Base-by-base conservation (phyloP, 2,329 filamentous ascomycete species). In the Ciborinia camelliae region DNA sequence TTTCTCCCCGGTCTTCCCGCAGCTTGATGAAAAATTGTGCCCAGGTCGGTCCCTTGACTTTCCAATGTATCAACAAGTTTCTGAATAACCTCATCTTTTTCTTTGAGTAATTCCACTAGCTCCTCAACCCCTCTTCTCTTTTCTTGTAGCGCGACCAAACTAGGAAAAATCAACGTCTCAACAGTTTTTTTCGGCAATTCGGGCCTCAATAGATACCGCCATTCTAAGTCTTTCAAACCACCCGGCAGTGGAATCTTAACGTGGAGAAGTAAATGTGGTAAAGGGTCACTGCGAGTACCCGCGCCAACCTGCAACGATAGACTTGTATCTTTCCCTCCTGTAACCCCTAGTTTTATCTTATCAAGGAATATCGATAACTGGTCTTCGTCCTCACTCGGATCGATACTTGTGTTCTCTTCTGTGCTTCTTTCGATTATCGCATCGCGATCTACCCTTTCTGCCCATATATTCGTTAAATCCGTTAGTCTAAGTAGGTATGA, bases 381-480 rank as follows among this genome's bases (percentile, higher is more conserved):
- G 59, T 86, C 83, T 0, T 81, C 79, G 66, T 88, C 79, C 66
- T 88, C 87, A 20, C 72, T 76, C 69, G 90, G 87, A 73, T 94
- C 90, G 67, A 94, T 92, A 67, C 84, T 87, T 20, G 88, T 90
- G 70, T 86, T 82, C 69, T 88, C 82, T 30, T 82, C 77, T 64
- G 84, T 80, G 37, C 86, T 88, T 66, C 89, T 84, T 66, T 81
- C 78, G 63, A 87, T 81, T 64, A 94, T 89, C 14, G 79, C 81
- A n/a, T 79, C 80, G 28, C 85, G 79, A 64, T 86, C 82, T 28
- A 92, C 77, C 10, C 75, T 80, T 76, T 93, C 90, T 32, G 79
- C 77, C 90, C 90, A 95, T n/a, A 92, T 79, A 69, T 87, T 84
- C 73, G 84, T 86, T 66, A 92, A 80, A 73, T 94, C 90, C 2